These are phyloP conservation scores for Lachnellula occidentalis DNA, from an alignment of 2,329 filamentous ascomycete genomes.

Conservation along the genomic window DNA sequence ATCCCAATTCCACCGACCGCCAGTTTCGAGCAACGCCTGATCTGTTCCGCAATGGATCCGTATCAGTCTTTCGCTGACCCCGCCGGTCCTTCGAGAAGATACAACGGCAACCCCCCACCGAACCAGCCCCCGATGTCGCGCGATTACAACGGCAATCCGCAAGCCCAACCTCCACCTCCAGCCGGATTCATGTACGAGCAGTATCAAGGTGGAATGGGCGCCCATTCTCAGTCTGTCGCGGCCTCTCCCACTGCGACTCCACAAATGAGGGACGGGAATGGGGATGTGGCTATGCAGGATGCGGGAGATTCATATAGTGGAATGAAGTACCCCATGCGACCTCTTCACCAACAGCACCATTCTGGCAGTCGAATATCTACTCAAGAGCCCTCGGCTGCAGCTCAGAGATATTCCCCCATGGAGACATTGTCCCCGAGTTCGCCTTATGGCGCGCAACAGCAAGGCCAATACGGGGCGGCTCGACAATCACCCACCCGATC, in stretches of 20 bases:
- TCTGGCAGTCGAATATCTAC: constrained; percentile 52
- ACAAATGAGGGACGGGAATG: constrained; percentile 64
- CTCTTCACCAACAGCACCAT: constrained; percentile 70
- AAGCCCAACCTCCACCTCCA: constrained; percentile 41
- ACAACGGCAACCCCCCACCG: constrained; percentile 47
- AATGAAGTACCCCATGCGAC: constrained; percentile 79
- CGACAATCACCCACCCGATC: constrained; percentile 75
- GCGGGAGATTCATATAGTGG: constrained; percentile 74
- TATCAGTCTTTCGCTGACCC: constrained; percentile 62
- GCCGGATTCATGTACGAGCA: constrained; percentile 63
- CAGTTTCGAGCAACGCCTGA: neutral
- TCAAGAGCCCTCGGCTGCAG: constrained; percentile 73
- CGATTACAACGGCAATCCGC: constrained; percentile 37
- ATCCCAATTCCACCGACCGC: neutral
- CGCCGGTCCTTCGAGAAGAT: constrained; percentile 57
- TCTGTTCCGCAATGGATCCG: constrained; percentile 47
- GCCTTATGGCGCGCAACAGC: constrained; percentile 63
- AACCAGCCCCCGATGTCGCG: constrained; percentile 42
- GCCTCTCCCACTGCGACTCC: constrained; percentile 53
- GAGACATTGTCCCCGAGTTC: constrained; percentile 77
- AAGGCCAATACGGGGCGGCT: constrained; percentile 40
- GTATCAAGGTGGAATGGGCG: constrained; percentile 47
- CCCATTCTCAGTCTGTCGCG: constrained; percentile 47
- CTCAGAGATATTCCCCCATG: constrained; percentile 95
- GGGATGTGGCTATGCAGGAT: constrained; percentile 84